Evolutionary conservation across 306 rosid genomes (phyloP).

Genomic region (Clitoria ternatea): DNA sequence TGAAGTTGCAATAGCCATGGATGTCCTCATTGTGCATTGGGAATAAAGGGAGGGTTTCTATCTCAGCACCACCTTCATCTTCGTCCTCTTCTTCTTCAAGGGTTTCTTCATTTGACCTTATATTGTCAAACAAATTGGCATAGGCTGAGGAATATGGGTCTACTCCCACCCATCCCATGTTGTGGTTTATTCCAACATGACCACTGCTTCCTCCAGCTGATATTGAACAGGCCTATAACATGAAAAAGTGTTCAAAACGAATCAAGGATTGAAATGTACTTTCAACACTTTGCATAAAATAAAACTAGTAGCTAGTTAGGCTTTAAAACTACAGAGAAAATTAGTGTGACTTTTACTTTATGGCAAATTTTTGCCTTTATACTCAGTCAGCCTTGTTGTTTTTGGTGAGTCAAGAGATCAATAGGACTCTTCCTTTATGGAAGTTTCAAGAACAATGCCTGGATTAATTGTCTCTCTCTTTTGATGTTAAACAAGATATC

Average conservation of each 20-base stretch:
- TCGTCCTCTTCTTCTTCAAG: constrained; percentile 29
- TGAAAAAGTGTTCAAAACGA: neutral
- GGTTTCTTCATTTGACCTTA: constrained; percentile 36
- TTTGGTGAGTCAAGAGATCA: neutral
- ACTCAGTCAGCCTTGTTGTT: neutral
- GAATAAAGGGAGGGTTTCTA: constrained; percentile 91
- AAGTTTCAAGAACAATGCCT: constrained; percentile 21
- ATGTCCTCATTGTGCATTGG: constrained; percentile 85
- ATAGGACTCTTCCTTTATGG: constrained; percentile 21
- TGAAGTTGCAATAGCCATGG: constrained; percentile 54
- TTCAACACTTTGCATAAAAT: neutral
- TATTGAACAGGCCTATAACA: constrained; percentile 58
- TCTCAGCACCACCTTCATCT: constrained; percentile 35
- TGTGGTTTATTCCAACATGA: constrained; percentile 38
- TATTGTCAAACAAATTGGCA: constrained; percentile 49
- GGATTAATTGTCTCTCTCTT: neutral
- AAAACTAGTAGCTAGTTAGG: neutral
- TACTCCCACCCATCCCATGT: constrained; percentile 59
- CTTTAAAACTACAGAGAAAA: neutral
- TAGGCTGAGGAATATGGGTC: constrained; percentile 62
- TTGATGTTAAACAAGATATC: constrained; percentile 24
- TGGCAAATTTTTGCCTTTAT: neutral
- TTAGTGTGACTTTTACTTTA: constrained; percentile 2
- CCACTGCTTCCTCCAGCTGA: constrained; percentile 55
- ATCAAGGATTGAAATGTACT: too few relatives aligned